A percentile compares a stretch with the other conserved stretches of the same genome.
These are phyloP conservation scores for Caloboletus inedulis DNA, from an alignment of 1,284 basidiomycete genomes.

Conservation along the genomic window DNA sequence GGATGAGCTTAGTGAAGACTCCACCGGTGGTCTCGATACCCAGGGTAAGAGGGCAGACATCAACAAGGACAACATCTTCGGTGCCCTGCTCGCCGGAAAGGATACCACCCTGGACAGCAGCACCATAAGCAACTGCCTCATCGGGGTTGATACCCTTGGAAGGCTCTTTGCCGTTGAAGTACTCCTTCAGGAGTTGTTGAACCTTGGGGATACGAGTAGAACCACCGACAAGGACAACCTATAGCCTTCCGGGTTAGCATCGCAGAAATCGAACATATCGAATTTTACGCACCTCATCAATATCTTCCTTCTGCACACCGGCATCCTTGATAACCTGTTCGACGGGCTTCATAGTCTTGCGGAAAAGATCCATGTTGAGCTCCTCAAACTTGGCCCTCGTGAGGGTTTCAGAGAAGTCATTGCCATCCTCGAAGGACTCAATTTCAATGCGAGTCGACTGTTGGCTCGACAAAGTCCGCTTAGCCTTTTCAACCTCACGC, in stretches of 20 bases:
- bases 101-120: constrained; percentile 97
- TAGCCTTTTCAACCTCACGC: constrained; percentile 98
- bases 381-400: constrained; percentile 99
- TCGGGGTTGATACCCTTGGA: constrained; percentile 95
- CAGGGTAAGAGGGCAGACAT: constrained; percentile 91
- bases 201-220: constrained; percentile 99
- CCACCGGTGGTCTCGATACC: constrained; percentile 99
- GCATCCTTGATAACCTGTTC: constrained; percentile 99
- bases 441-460: constrained; percentile 87
- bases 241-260: background rate
- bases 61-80: constrained; percentile 88
- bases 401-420: constrained; percentile 95
- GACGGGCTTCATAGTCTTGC: constrained; percentile 99
- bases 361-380: constrained; percentile 97
- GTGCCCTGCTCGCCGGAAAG: constrained; percentile 85
- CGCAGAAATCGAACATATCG: no score
- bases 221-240: constrained; percentile 91
- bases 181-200: constrained; percentile 93
- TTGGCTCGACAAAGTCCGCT: constrained; percentile 92
- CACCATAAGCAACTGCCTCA: constrained; percentile 95
- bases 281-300: constrained; percentile 74
- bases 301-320: constrained; percentile 94
- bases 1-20: constrained; percentile 96
- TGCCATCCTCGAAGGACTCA: constrained; percentile 92
- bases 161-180: constrained; percentile 86